A percentile compares a stretch with the other conserved stretches of the same genome.
Conservation (phyloP, 768 basidiomycete genomes). For the Coprinellus aureogranulatus region DNA sequence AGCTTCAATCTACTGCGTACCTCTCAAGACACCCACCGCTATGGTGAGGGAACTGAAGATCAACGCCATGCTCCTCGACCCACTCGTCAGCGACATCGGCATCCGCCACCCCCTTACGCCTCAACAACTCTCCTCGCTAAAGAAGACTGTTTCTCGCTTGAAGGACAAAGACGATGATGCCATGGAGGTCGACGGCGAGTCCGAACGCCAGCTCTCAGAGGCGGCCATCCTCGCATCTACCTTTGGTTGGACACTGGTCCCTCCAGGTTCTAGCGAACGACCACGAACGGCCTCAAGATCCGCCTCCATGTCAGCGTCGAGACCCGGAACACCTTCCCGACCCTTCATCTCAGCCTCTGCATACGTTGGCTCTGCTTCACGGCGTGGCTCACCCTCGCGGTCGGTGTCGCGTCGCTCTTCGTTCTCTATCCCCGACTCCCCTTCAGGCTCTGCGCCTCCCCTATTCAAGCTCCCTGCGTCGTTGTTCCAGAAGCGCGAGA, state of each 20-base stretch:
- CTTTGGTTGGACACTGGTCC: constrained; percentile 51
- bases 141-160: constrained; percentile 37
- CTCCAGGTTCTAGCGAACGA: constrained; percentile 26
- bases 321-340: not conserved
- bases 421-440: constrained; percentile 16
- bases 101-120: constrained; percentile 74
- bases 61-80: constrained; percentile 52
- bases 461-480: constrained; percentile 27
- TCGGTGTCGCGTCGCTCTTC: constrained; percentile 16
- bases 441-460: constrained; percentile 19
- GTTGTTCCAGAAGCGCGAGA: constrained; percentile 36
- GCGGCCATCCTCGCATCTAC: constrained; percentile 44
- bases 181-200: constrained; percentile 15
- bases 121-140: constrained; percentile 54
- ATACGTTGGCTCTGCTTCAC: constrained; percentile 1
- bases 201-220: constrained; percentile 31
- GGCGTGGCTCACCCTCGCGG: constrained; percentile 8
- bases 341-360: not conserved
- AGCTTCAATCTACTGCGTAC: constrained; percentile 75
- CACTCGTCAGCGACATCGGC: constrained; percentile 49
- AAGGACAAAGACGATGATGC: constrained; percentile 9
- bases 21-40: constrained; percentile 61
- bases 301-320: not conserved
- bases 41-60: constrained; percentile 61
- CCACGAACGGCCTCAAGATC: not conserved